Conservation (phyloP, 805 yeast species). For the Candida ipomoeae region DNA sequence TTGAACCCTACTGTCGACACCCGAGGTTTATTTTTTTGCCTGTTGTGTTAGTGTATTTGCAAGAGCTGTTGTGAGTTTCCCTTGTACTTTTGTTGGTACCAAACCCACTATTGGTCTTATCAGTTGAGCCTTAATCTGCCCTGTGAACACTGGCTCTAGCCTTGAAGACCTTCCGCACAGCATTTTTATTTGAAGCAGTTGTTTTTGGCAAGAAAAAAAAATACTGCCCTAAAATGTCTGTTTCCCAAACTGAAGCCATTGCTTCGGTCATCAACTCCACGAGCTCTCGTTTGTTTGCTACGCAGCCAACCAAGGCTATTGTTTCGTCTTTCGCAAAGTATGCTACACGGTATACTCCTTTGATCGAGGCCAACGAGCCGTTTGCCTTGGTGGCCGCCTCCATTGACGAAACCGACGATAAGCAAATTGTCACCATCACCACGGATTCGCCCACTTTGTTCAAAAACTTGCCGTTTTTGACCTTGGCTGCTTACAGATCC, state of each 20-base stretch:
- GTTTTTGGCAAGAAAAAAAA: too few relatives aligned
- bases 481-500: conserved; percentile 31
- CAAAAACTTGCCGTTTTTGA: conserved; percentile 57
- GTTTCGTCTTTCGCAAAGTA: conserved; percentile 27
- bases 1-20: not conserved
- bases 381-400: conserved; percentile 40
- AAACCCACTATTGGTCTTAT: not conserved
- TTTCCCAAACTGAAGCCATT: conserved; percentile 17
- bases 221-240: not conserved
- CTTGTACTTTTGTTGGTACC: not conserved
- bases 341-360: conserved; percentile 21
- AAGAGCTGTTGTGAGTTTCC: not conserved
- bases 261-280: conserved; percentile 22
- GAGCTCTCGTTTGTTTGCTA: conserved; percentile 36
- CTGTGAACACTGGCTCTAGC: not conserved
- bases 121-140: not conserved
- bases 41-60: not conserved
- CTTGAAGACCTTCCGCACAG: not conserved
- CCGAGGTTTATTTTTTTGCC: not conserved
- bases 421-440: conserved; percentile 37
- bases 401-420: conserved; percentile 16
- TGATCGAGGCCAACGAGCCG: conserved; percentile 52
- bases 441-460: conserved; percentile 53
- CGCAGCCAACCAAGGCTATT: conserved; percentile 46
- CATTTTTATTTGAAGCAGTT: too few relatives aligned